Evolutionary conservation across 2,329 filamentous ascomycete species (phyloP), one percentile per base, ranked within the genome.

Genomic region (Sporothrix schenckii): DNA sequence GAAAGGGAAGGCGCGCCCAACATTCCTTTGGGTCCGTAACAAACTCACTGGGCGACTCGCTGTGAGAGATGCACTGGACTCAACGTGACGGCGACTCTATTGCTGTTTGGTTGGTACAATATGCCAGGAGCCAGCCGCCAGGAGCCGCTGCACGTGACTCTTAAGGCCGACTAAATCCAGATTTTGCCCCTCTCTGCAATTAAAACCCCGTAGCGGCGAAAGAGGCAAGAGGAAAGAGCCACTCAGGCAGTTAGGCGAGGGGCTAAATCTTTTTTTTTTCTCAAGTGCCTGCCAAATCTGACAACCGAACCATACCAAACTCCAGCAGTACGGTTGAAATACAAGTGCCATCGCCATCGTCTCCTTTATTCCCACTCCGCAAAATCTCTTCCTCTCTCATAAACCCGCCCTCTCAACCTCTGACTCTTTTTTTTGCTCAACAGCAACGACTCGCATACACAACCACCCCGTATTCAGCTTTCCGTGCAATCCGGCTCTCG

Each of bases 271-370:
- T 66, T 50, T 52, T 50, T 66, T 34, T 5, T 50, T 7, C 19
- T 50, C 19, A 30, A 41, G 63, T 52, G 52, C 63, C 63, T 66
- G 63, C 63, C 63, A 47, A 66, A 66, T 53, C 47, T 66, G 63
- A 66, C 63, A 66, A 39, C 63, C 63, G 52, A 66, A 66, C 63
- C 60, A 27, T 44, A 41, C 63, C 63, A 66, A 47, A 53, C 63
- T 66, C 30, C 27, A 19, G 14, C 3, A 56, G n/a, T 34, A 56
- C 21, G 53, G 27, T 34, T 56, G 27, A 66, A 21, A 52, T 24
- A 24, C 61, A 34, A 65, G 34, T 50, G 44, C 61, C 44, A 41
- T 65, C 41, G 44, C 63, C 27, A 50, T 52, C 47, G 47, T 66
- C 63, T 39, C 56, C 44, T 66, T 49, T 50, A 34, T 66, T 52